Conservation (phyloP, 768 basidiomycete genomes). For the Tephrocybe sp. region DNA sequence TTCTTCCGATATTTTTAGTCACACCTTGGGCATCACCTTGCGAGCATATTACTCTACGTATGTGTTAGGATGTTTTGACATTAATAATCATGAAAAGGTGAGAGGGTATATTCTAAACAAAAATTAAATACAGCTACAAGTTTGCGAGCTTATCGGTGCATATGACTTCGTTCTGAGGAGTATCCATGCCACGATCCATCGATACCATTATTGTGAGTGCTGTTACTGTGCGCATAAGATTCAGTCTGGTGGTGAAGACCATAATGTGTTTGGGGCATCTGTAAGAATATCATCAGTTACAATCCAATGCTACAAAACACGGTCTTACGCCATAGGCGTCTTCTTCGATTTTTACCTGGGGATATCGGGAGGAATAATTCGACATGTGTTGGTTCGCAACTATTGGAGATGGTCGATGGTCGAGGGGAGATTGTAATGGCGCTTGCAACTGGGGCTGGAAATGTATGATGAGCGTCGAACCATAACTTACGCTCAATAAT, state of each 20-base stretch:
- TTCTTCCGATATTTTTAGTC: background rate
- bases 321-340: constrained; percentile 53
- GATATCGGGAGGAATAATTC: constrained; percentile 44
- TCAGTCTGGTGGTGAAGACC: constrained; percentile 30
- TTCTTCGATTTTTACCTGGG: constrained; percentile 65
- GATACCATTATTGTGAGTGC: constrained; percentile 36
- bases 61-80: background rate
- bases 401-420: constrained; percentile 44
- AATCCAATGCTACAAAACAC: background rate
- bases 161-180: constrained; percentile 60
- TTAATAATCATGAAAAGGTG: background rate
- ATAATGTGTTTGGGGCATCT: constrained; percentile 37
- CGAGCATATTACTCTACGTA: background rate
- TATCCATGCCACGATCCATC: constrained; percentile 60
- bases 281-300: constrained; percentile 15
- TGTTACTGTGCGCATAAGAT: constrained; percentile 44
- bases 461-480: constrained; percentile 55
- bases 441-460: constrained; percentile 69
- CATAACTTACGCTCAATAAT: constrained; percentile 36
- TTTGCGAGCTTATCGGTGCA: constrained; percentile 48
- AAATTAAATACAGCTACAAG: background rate
- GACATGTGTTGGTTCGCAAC: constrained; percentile 37
- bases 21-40: background rate
- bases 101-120: constrained; percentile 18
- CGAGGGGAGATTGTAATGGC: constrained; percentile 45